Conservation (phyloP, 108 stramenopile genomes). For the Nitzschia sp. region DNA sequence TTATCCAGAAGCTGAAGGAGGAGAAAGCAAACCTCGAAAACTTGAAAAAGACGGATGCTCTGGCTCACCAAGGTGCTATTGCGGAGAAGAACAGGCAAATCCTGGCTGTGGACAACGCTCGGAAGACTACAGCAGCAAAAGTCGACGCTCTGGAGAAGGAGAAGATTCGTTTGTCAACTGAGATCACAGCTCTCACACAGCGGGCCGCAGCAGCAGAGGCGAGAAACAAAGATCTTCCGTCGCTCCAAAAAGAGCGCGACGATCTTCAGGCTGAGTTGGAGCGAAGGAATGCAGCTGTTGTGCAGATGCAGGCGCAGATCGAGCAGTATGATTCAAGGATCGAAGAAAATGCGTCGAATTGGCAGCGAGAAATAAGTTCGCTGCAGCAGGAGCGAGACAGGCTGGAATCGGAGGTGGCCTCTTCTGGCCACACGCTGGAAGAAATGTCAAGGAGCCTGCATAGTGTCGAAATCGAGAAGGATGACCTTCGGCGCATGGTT, state of each 20-base stretch:
- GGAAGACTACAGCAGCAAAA: not conserved
- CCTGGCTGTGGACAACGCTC: not conserved
- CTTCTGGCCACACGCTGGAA: not conserved
- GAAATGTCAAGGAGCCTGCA: not conserved
- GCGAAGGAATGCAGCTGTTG: conserved; percentile 9
- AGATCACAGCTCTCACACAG: not conserved
- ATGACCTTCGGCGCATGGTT: not conserved
- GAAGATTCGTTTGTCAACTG: not conserved
- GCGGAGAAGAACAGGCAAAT: not conserved
- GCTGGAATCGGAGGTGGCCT: not conserved
- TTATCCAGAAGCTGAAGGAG: conserved; percentile 1
- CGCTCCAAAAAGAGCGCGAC: conserved; percentile 26
- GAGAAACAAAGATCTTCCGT: not conserved
- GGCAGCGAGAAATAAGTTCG: not conserved
- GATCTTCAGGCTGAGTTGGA: conserved; percentile 11
- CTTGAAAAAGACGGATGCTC: not conserved
- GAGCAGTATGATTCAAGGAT: not conserved
- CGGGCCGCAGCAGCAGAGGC: not conserved
- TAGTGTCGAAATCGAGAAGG: conserved; percentile 5
- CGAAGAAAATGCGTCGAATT: not conserved
- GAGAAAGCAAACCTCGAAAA: conserved; percentile 1
- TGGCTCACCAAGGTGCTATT: not conserved
- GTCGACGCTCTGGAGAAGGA: conserved; percentile 5
- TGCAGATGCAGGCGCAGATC: conserved; percentile 9
- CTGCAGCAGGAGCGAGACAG: conserved; percentile 3